A percentile compares a stretch with the other conserved stretches of the same genome.
These are phyloP conservation scores for Leishmania major DNA, from an alignment of 208 protist genomes.

Conservation along the genomic window DNA sequence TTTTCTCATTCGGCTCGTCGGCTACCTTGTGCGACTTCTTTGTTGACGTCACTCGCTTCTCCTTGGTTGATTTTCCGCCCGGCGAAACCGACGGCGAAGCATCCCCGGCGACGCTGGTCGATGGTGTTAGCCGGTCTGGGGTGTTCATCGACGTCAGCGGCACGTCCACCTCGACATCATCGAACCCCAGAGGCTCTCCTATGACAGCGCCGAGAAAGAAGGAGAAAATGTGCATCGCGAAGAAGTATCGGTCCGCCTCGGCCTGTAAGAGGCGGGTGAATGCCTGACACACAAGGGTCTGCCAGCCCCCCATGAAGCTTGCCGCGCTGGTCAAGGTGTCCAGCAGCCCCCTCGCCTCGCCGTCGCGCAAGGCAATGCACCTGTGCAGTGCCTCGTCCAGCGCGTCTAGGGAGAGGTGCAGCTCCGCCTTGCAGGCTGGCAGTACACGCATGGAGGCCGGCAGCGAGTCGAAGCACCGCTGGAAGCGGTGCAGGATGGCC, in stretches of 20 bases:
- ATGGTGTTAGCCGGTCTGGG: conserved; percentile 20
- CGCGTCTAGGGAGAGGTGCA: conserved; percentile 64
- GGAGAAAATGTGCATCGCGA: conserved; percentile 57
- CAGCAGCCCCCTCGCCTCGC: conserved; percentile 44
- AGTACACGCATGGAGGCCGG: conserved; percentile 45
- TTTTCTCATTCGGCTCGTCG: conserved; percentile 53
- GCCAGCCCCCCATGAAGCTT: conserved; percentile 67
- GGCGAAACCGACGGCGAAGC: conserved; percentile 8
- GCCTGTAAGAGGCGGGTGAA: conserved; percentile 54
- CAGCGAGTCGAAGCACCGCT: conserved; percentile 53
- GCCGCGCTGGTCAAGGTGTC: conserved; percentile 58
- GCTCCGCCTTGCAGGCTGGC: conserved; percentile 71
- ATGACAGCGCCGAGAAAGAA: conserved; percentile 71
- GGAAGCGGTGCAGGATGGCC: conserved; percentile 57
- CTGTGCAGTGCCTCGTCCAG: conserved; percentile 51
- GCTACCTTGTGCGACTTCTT: conserved; percentile 47
- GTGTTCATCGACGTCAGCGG: conserved; percentile 19
- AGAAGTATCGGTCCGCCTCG: conserved; percentile 73
- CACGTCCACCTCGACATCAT: conserved; percentile 64
- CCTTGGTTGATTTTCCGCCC: conserved; percentile 32
- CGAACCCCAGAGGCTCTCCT: conserved; percentile 61
- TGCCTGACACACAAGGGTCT: conserved; percentile 58
- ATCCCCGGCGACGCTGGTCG: conserved; percentile 1
- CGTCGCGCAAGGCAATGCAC: conserved; percentile 41
- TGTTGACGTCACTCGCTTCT: conserved; percentile 42